Conservation (phyloP, 1,284 basidiomycete genomes). For the Ceratorhiza oryzae-sativae region DNA sequence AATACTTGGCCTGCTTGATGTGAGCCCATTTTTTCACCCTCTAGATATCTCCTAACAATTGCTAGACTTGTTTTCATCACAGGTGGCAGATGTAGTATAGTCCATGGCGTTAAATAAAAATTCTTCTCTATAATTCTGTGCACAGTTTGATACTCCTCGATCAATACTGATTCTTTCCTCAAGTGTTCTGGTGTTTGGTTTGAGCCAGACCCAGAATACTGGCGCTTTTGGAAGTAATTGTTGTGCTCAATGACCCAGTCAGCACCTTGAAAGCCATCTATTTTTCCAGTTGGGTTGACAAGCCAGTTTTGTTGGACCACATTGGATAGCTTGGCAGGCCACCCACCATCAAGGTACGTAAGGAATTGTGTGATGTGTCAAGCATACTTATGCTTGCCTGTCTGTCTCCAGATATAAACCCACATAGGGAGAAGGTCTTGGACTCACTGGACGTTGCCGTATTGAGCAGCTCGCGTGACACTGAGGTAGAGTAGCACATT, state of each 20-base stretch:
- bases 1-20: not conserved
- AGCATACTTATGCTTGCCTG: slow-evolving; percentile 52
- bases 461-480: no score
- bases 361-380: slow-evolving; percentile 44
- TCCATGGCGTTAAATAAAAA: not conserved
- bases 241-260: slow-evolving; percentile 47
- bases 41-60: not conserved
- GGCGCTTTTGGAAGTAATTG: slow-evolving; percentile 47
- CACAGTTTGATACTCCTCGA: not conserved
- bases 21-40: not conserved
- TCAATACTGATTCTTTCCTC: slow-evolving; percentile 1
- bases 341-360: slow-evolving; percentile 4
- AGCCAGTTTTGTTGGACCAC: no score
- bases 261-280: no score
- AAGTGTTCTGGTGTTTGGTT: not conserved
- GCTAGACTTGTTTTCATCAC: not conserved
- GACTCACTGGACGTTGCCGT: slow-evolving; percentile 52
- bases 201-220: not conserved
- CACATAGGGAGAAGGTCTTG: slow-evolving; percentile 49
- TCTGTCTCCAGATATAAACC: slow-evolving; percentile 49
- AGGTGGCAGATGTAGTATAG: not conserved
- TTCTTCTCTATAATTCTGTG: not conserved
- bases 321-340: no score
- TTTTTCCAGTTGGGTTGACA: no score
- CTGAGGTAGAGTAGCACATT: slow-evolving; percentile 51